A percentile compares a stretch with the other conserved stretches of the same genome.
phyloP scores from a whole-genome alignment of 306 rosid species.

The Myrica gale region DNA sequence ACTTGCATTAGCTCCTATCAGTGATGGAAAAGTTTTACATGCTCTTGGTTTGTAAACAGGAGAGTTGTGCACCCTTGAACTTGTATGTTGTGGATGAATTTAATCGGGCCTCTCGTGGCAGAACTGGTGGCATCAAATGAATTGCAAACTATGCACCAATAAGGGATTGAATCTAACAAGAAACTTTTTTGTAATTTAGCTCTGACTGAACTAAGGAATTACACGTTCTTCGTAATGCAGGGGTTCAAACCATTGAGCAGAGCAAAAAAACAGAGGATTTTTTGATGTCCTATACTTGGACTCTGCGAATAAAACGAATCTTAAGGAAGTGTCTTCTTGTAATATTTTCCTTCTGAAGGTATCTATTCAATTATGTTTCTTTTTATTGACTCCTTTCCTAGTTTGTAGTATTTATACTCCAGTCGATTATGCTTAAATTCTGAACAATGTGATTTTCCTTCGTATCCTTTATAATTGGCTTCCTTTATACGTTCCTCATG shows the following conservation, averaged over 20 bases:
- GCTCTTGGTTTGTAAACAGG: constrained; percentile 36
- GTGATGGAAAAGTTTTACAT: neutral
- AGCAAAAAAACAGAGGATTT: constrained; percentile 75
- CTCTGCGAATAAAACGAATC: constrained; percentile 50
- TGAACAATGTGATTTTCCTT: constrained; percentile 1
- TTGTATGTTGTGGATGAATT: constrained; percentile 71
- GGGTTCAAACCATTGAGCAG: constrained; percentile 63
- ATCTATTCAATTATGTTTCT: neutral
- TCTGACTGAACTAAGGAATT: neutral
- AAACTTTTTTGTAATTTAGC: neutral
- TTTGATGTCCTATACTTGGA: constrained; percentile 86
- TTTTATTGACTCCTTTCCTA: neutral
- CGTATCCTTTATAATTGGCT: constrained; percentile 5
- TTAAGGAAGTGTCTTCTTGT: constrained; percentile 92
- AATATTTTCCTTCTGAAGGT: constrained; percentile 83
- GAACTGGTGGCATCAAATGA: constrained; percentile 77
- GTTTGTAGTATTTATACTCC: neutral
- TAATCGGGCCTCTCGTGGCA: constrained; percentile 75
- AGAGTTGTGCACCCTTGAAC: constrained; percentile 79
- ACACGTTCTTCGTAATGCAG: constrained; percentile 30
- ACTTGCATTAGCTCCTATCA: neutral
- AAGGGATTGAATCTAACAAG: constrained; percentile 13
- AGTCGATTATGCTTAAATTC: neutral
- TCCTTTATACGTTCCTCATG: neutral
- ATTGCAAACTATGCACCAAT: constrained; percentile 87